Evolutionary conservation across 2,329 filamentous ascomycete species (phyloP).

Genomic region (Hirsutella thompsonii): DNA sequence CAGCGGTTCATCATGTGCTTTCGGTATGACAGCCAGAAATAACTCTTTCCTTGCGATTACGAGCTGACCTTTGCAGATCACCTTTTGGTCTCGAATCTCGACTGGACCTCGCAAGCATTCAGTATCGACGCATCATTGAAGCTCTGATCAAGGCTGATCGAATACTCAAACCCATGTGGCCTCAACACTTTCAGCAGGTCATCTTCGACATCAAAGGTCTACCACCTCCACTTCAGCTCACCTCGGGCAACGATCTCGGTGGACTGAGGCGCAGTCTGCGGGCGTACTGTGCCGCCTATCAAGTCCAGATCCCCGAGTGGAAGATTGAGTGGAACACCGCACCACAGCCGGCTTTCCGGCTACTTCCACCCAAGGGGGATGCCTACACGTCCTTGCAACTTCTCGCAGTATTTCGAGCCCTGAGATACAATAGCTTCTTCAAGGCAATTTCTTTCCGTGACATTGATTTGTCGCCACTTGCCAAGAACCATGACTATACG

Average conservation of each 20-base stretch:
- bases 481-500: constrained; percentile 27
- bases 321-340: constrained; percentile 30
- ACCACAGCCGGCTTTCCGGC: constrained; percentile 37
- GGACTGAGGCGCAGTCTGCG: constrained; percentile 40
- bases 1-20: constrained; percentile 44
- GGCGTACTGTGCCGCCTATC: constrained; percentile 40
- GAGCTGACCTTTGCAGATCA: constrained; percentile 13
- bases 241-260: constrained; percentile 41
- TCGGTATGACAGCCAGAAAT: too few species aligned
- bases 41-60: too few species aligned
- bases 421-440: constrained; percentile 48
- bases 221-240: constrained; percentile 37
- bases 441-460: constrained; percentile 42
- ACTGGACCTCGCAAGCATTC: constrained; percentile 39
- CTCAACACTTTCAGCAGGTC: constrained; percentile 37
- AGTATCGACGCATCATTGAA: constrained; percentile 40
- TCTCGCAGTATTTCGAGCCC: constrained; percentile 40
- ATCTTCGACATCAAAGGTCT: constrained; percentile 41
- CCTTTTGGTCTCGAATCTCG: constrained; percentile 30
- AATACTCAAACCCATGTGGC: constrained; percentile 45
- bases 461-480: constrained; percentile 31
- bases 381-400: constrained; percentile 37
- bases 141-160: constrained; percentile 41
- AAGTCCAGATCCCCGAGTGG: constrained; percentile 37
- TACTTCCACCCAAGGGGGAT: constrained; percentile 27